Percentiles rank a stretch among this genome's conserved stretches.
These are phyloP conservation scores for Oryza brachyantha DNA, from an alignment of 176 grass and related monocot genomes.

Conservation along the genomic window DNA sequence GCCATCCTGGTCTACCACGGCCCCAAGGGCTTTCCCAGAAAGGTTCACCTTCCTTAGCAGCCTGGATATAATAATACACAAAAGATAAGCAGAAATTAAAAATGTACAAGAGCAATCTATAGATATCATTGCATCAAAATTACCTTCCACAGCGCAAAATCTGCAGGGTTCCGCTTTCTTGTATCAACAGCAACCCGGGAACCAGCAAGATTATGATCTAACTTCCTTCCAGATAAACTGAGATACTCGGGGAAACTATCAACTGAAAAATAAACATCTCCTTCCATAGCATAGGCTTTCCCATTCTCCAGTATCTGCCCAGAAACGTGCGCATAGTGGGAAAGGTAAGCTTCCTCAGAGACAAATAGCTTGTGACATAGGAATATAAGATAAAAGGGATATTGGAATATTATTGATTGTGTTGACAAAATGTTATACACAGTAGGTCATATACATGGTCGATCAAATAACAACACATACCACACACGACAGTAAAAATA, in stretches of 20 bases:
- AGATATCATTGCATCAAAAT: conserved; percentile 11
- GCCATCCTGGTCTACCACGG: conserved; percentile 74
- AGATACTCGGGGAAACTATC: conserved; percentile 59
- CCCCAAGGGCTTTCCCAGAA: conserved; percentile 83
- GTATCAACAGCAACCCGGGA: conserved; percentile 55
- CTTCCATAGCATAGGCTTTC: conserved; percentile 54
- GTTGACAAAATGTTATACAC: background rate
- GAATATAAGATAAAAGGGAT: background rate
- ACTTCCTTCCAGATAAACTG: conserved; percentile 50
- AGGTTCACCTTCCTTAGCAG: conserved; percentile 57
- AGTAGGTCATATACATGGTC: background rate
- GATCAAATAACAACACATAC: background rate
- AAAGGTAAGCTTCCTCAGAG: background rate
- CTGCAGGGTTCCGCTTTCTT: conserved; percentile 47
- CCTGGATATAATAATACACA: conserved; percentile 24
- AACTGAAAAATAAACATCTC: conserved; percentile 75
- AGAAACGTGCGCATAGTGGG: conserved; percentile 5
- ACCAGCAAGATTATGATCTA: conserved; percentile 60
- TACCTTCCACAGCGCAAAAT: conserved; percentile 76
- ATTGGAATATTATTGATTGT: background rate
- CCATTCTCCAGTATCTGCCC: conserved; percentile 68
- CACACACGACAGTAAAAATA: background rate
- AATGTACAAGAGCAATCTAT: background rate
- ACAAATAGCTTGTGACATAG: background rate
- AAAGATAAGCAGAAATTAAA: conserved; percentile 27